These are phyloP conservation scores for Primulina huaijiensis DNA, from an alignment of 257 asterid genomes.

Conservation along the genomic window DNA sequence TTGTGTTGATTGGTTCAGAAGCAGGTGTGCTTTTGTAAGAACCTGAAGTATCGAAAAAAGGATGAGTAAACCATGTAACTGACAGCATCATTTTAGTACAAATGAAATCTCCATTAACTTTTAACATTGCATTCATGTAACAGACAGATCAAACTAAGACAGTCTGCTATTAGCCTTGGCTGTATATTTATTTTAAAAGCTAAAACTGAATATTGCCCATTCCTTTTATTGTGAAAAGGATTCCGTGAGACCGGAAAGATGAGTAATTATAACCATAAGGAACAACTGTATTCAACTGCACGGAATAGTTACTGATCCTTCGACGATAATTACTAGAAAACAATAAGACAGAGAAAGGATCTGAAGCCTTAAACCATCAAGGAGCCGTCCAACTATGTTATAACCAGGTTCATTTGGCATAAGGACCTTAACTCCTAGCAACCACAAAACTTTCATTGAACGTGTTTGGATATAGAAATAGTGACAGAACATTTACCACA, in stretches of 20 bases:
- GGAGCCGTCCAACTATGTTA: not conserved
- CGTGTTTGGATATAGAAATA: not conserved
- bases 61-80: not conserved
- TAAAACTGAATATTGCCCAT: not conserved
- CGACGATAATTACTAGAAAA: not conserved
- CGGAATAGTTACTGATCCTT: not conserved
- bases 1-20: conserved; percentile 72
- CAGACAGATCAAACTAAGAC: not conserved
- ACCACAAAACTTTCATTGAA: not conserved
- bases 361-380: not conserved
- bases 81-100: not conserved
- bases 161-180: not conserved
- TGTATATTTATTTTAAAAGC: not conserved
- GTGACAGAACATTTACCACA: not conserved
- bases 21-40: conserved; percentile 60
- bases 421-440: not conserved
- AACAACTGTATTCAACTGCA: not conserved
- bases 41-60: conserved; percentile 46
- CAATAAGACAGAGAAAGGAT: not conserved
- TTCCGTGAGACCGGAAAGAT: not conserved
- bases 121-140: conserved; percentile 4
- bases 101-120: conserved; percentile 1
- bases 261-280: not conserved
- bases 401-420: not conserved
- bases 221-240: not conserved